These are phyloP conservation scores for Lunasporangiospora selenospora DNA, from an alignment of 192 early-diverging fungal species.

Conservation along the genomic window DNA sequence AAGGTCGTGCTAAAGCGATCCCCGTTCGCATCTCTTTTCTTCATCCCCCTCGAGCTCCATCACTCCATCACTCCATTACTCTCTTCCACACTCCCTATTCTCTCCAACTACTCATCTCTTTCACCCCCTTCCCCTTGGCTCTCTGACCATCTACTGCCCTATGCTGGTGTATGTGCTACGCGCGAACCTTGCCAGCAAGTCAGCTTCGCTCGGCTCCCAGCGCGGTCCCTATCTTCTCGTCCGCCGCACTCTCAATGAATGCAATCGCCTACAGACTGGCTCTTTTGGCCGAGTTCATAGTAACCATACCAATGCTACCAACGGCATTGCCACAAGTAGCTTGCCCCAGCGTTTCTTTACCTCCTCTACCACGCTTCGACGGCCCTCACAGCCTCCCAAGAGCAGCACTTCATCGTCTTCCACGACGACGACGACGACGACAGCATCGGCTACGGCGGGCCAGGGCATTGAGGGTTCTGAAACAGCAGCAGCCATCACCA, in stretches of 20 bases:
- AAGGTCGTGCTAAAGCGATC: too few relatives aligned
- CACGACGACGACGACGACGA: not conserved
- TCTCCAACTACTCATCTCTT: not conserved
- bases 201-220: constrained; percentile 8
- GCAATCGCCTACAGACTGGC: too few relatives aligned
- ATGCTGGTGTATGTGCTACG: constrained; percentile 44
- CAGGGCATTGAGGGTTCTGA: not conserved
- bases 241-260: not conserved
- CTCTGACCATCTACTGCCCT: too few relatives aligned
- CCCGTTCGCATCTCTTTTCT: not conserved
- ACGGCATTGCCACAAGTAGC: not conserved
- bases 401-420: constrained; percentile 19
- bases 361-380: constrained; percentile 9
- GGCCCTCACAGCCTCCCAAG: constrained; percentile 27
- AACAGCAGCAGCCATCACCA: not conserved
- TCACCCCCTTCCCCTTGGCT: not conserved
- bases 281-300: constrained; percentile 11
- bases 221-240: constrained; percentile 14
- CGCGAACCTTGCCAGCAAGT: constrained; percentile 12
- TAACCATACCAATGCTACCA: constrained; percentile 26
- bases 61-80: too few relatives aligned
- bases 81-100: too few relatives aligned
- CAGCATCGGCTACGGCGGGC: not conserved
- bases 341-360: constrained; percentile 39
- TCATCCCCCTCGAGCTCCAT: too few relatives aligned